Evolutionary conservation across 331 rosid genomes (phyloP), one percentile per base, ranked within the genome.

Genomic region (Acacia concinna): DNA sequence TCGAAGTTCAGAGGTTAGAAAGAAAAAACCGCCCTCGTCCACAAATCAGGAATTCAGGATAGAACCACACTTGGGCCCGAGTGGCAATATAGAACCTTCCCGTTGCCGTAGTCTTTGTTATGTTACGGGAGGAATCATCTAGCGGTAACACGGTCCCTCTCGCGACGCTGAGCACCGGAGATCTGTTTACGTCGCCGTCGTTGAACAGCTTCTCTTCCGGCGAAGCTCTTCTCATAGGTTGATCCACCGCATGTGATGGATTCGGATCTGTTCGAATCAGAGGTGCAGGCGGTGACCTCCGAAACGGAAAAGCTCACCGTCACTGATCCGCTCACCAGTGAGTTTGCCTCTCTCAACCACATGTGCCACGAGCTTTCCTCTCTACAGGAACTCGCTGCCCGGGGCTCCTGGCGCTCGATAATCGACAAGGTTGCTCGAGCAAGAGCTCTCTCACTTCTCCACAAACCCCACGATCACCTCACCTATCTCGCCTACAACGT

Each of bases 331-430:
- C 84, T 89, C 23, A 75, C 80, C 4, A 72, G 68, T 78, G 83
- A 80, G 20, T 84, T 81, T 64, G 70, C 76, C 49, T 79, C 93
- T 10, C 85, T 89, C 83, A 84, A 90, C 78, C 90, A 86, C 47
- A 71, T 88, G 1, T 78, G 91, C 74, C 87, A 85, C 71, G 98
- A 94, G 54, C 92, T 91, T 14, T 63, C 81, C 10, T 86, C 95
- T 9, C 90, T 95, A 28, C 88, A 92, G 25, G 98, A 95, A 56
- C 94, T 93, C 12, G 97, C 98, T 20, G 51, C 37, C 71, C 92
- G 97, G 75, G 99, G 99, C 79, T 94, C 97, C 25, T 95, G 99
- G 99, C 96, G 94, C 21, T 83, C 99, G 15, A 81, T 95, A 32
- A 84, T 89, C 62, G 99, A 95, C 90, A 91, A 91, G 81, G 94